Conservation (phyloP, 1,139 yeast species). For the Geotrichum aggregatum region DNA sequence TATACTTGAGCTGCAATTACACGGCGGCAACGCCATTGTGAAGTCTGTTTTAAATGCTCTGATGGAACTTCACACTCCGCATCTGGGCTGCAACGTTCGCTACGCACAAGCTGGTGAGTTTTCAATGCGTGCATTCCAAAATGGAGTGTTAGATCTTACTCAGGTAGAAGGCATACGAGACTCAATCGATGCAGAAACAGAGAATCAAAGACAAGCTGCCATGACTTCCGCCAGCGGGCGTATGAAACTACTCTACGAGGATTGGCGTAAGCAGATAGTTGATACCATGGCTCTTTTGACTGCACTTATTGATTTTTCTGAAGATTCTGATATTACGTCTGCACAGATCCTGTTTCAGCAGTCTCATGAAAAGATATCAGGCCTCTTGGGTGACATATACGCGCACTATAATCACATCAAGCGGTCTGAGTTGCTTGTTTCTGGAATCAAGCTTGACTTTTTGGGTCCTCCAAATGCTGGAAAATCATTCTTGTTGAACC, state of each 20-base stretch:
- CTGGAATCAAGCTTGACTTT: slow-evolving; percentile 70
- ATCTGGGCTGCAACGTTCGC: slow-evolving; percentile 45
- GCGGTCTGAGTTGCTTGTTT: slow-evolving; percentile 59
- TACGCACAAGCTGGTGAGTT: slow-evolving; percentile 95
- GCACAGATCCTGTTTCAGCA: slow-evolving; percentile 43
- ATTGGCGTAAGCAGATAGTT: slow-evolving; percentile 68
- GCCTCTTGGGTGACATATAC: slow-evolving; percentile 46
- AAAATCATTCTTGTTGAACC: slow-evolving; percentile 77
- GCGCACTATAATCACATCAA: slow-evolving; percentile 45
- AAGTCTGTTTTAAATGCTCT: slow-evolving; percentile 58
- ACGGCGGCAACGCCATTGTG: slow-evolving; percentile 89
- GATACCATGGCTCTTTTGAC: slow-evolving; percentile 69
- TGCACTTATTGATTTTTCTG: slow-evolving; percentile 83
- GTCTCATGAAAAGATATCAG: slow-evolving; percentile 46
- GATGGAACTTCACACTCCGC: slow-evolving; percentile 24
- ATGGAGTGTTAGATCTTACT: slow-evolving; percentile 65
- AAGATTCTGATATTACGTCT: slow-evolving; percentile 84
- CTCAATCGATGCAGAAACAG: slow-evolving; percentile 92
- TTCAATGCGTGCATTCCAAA: slow-evolving; percentile 72
- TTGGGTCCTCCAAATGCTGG: slow-evolving; percentile 97
- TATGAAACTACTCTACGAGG: slow-evolving; percentile 49
- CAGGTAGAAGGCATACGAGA: slow-evolving; percentile 89
- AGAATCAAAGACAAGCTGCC: slow-evolving; percentile 74
- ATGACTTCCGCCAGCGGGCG: slow-evolving; percentile 68
- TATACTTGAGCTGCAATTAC: slow-evolving; percentile 76